Evolutionary conservation across 352 stramenopile genomes (phyloP).

Genomic region (Phytophthora colocasiae): DNA sequence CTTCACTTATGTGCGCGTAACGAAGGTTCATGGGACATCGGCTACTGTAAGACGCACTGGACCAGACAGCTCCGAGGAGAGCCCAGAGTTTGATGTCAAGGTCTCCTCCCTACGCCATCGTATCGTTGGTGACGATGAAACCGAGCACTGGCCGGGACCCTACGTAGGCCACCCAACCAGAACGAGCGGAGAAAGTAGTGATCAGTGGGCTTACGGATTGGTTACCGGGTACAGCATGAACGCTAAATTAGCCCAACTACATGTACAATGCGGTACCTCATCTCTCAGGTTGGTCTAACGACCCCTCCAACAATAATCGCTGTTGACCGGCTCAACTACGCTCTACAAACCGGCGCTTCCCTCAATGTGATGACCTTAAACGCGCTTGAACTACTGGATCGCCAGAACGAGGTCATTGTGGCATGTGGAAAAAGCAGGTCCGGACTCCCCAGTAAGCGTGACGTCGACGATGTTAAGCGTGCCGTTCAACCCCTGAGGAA

Average conservation of each 20-base stretch:
- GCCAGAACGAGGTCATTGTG: neutral
- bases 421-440: conserved; percentile 11
- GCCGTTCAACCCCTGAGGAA: neutral
- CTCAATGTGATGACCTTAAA: neutral
- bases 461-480: conserved; percentile 11
- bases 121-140: neutral
- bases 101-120: neutral
- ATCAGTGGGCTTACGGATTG: conserved; percentile 9
- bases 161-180: conserved; percentile 15
- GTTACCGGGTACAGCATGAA: conserved; percentile 6
- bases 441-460: neutral
- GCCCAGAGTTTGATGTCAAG: conserved; percentile 12
- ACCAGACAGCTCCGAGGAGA: neutral
- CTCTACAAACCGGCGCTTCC: neutral
- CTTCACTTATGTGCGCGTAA: conserved; percentile 3
- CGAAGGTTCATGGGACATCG: neutral
- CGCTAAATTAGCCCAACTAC: neutral
- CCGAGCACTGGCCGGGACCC: conserved; percentile 10
- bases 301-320: neutral
- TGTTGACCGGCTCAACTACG: conserved; percentile 9
- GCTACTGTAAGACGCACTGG: neutral
- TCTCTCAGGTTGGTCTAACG: too few relatives aligned
- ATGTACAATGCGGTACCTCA: neutral
- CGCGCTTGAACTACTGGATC: conserved; percentile 7
- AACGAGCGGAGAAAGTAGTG: neutral